Evolutionary conservation across 2,329 filamentous ascomycete species (phyloP), one percentile per base, ranked within the genome.

Genomic region (Exserohilum rostratum): DNA sequence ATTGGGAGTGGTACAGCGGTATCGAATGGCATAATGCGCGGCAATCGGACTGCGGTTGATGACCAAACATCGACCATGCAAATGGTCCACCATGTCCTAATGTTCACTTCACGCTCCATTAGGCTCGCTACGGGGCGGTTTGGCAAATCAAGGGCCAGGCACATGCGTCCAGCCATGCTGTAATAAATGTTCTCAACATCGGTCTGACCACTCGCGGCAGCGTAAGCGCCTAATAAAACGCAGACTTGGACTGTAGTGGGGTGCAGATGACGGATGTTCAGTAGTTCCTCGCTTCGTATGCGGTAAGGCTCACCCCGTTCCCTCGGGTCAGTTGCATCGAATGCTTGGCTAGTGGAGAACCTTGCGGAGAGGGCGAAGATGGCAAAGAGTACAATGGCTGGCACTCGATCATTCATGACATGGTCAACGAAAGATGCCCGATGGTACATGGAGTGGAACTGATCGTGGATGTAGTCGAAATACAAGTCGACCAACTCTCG

Each of bases 61-160:
- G 64, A 67, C 64, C 64, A 67, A 12, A 67, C 64, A 39, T 67
- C 64, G 3, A 67, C 59, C 64, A 67, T 67, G n/a, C 61, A 64
- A 12, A 67, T 43, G 12, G 62, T 58, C 62, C 62, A 67, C 64
- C 64, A 67, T 29, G 57, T 62, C 55, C 64, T 60, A 37, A 65
- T 65, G 17, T 67, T 67, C 11, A 64, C 50, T 47, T 67, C 64
- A 30, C 62, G 62, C 35, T 67, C 64, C 11, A 67, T 40, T 11
- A 62, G 50, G 44, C 57, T 65, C 9, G 50, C 38, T 29, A 65
- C 62, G 13, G 60, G 62, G 2, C 54, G 57, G 51, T 61, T 67
- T 5, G 62, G 57, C 20, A 67, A 27, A 50, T 67, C 64, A 11
- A 67, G 57, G 9, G 54, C 57, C 27, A 67, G 44, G 20, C 61